Evolutionary conservation across 2,329 filamentous ascomycete genomes (phyloP).

Genomic region (Bipolaris sorokiniana): DNA sequence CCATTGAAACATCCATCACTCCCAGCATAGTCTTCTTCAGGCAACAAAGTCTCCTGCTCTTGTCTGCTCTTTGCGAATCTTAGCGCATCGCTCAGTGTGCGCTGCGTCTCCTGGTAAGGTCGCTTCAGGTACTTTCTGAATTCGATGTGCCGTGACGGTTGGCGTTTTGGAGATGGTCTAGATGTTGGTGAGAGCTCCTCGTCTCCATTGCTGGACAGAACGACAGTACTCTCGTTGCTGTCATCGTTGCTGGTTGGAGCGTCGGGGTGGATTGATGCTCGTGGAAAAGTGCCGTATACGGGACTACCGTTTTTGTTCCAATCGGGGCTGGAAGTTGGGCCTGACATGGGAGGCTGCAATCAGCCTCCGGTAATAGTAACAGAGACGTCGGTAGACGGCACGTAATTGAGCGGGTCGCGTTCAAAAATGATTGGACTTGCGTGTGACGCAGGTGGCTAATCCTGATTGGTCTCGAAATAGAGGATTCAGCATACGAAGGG

Average conservation of each 20-base stretch:
- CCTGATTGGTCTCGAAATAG: constrained; percentile 5
- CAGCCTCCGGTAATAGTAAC: constrained; percentile 1
- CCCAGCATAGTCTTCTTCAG: constrained; percentile 53
- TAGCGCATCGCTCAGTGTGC: constrained; percentile 48
- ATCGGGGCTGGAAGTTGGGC: constrained; percentile 35
- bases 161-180: constrained; percentile 23
- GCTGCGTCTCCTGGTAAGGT: constrained; percentile 41
- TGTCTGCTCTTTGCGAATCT: constrained; percentile 52
- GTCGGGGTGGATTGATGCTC: constrained; percentile 24
- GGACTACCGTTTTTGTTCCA: constrained; percentile 29
- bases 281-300: constrained; percentile 34
- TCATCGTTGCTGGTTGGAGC: constrained; percentile 20
- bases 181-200: constrained; percentile 31
- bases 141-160: constrained; percentile 38
- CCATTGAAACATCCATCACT: constrained; percentile 54
- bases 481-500: constrained; percentile 8
- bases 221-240: constrained; percentile 29
- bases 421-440: neutral
- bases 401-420: constrained; percentile 6
- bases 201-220: constrained; percentile 22
- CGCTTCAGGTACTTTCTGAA: constrained; percentile 42
- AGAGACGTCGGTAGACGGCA: constrained; percentile 2
- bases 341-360: constrained; percentile 32
- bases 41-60: constrained; percentile 57
- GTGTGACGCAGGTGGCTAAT: constrained; percentile 10